phyloP scores from a whole-genome alignment of 2,329 filamentous ascomycete species.

The Ceratocystis destructans region DNA sequence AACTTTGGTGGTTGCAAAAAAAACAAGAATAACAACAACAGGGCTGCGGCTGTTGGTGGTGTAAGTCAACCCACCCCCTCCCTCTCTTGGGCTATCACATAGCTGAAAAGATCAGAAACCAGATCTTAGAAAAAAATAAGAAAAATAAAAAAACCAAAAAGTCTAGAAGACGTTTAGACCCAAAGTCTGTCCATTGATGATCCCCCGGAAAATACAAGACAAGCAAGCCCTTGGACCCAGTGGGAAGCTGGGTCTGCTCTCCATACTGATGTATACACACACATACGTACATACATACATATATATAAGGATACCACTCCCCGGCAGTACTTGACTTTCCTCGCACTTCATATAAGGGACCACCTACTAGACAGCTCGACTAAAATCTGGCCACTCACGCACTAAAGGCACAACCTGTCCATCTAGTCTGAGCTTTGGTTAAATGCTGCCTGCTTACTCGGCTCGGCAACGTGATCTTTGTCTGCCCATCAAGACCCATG shows the following conservation, averaged over 20 bases:
- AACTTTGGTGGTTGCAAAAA: not conserved
- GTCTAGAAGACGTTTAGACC: not conserved
- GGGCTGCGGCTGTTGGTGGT: too few species aligned
- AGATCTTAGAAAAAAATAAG: too few species aligned
- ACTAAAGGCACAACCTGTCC: too few species aligned
- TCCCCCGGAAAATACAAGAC: not conserved
- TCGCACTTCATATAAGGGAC: not conserved
- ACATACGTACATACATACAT: not conserved
- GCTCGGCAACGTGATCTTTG: not conserved
- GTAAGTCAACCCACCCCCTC: too few species aligned
- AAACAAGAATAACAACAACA: too few species aligned
- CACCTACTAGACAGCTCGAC: not conserved
- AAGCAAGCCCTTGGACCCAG: not conserved
- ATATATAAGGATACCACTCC: not conserved
- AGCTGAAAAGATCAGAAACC: too few species aligned
- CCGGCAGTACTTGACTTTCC: not conserved
- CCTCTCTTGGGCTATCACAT: too few species aligned
- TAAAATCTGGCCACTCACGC: too few species aligned
- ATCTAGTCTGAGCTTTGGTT: not conserved
- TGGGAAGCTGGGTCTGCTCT: too few species aligned
- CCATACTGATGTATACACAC: too few species aligned
- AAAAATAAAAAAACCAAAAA: not conserved
- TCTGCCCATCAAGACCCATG: not conserved
- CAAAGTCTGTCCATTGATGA: not conserved
- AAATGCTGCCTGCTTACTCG: not conserved